Evolutionary conservation across 148 eudicot genomes (phyloP), one percentile per base, ranked within the genome.

Genomic region (Gaultheria prostrata): DNA sequence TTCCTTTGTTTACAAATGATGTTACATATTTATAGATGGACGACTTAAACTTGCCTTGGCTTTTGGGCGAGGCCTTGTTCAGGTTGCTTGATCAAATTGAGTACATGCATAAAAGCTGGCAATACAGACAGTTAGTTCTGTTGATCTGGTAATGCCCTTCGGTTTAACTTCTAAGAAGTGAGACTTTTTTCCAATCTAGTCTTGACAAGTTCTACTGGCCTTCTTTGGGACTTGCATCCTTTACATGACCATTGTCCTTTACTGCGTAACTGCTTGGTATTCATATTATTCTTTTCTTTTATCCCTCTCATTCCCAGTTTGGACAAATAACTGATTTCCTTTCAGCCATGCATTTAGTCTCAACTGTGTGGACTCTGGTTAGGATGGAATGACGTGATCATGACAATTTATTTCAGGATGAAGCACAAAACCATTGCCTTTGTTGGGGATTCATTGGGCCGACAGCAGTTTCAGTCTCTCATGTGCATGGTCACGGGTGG

Each of bases 381-480:
- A 4, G 8, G 75, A 43, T 49, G 53, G 15, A 63, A 53, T 70
- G 18, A 56, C 45, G 28, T 77, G 72, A 71, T 85, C 82, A 50
- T 75, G 84, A 39, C 51, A 9, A 78, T 9, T 24, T 57, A 76
- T 83, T 78, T 11, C 97, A 97, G 99, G 90, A 93, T 94, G 99
- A 88, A 84, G 86, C 79, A 92, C 83, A 94, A 93, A 90, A 94
- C 98, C 48, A 76, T 97, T 75, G 99, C 98, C 79, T 94, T 97
- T 79, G 84, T 97, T 26, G 99, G 99, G 76, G 99, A 97, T 87
- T 97, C 99, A 8, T 88, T 97, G 77, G 99, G 92, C 53, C 87
- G 98, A 43, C 98, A 97, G 80, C 99, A 97, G 84, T 97, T 91
- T 85, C 99, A 97, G 83, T 97, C 99, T n/a, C 79, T 97, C 77